Base-by-base conservation (phyloP, 2,329 filamentous ascomycete species). In the Penicillium expansum region DNA sequence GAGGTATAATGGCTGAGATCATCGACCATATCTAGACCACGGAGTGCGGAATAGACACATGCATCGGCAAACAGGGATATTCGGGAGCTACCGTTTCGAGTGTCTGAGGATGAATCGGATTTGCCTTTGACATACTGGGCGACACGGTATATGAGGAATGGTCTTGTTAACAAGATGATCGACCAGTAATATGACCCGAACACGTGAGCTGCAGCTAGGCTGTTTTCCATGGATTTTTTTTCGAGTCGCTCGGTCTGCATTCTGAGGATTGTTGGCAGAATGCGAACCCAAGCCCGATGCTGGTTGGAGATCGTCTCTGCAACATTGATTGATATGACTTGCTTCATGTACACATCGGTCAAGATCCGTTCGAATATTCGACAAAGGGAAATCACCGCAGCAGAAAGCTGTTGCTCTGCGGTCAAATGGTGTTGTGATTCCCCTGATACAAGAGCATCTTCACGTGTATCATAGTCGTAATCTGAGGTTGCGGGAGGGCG, bases 401-500 rank as follows among this genome's bases (percentile, higher is more conserved):
- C 72, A 37, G 79, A 80, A 22, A 82, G 74, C 54, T 81, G 79
- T 6, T 74, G 69, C 30, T 70, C 71, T 0, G 68, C 55, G 18
- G 61, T 48, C 48, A 59, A 22, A 45, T 52, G 56, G 5, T 50
- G 56, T 20, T 66, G 62, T 27, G 65, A 55, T 14, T 67, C 61
- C 35, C 24, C 60, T 10, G 60, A 55, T 13, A 74, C 62, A 30
- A 70, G 71, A 1, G 71, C 66, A 44, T 78, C 76, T 22, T 71
- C 65, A 22, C 62, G 55, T 22, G 68, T 54, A 14, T 78, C 71
- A 35, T 70, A 79, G 49, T 82, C 80, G 14, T 80, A 77, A 55
- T 83, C 80, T 0, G 79, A 81, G 1, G 79, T 82, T 4, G 80
- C 79, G 6, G 80, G 79, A 11, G 80, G 80, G n/a, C 80, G 74